Percentiles rank a stretch among this genome's conserved stretches.
Conservation (phyloP, 78 protist species). For the Chrysochromulina parva region DNA sequence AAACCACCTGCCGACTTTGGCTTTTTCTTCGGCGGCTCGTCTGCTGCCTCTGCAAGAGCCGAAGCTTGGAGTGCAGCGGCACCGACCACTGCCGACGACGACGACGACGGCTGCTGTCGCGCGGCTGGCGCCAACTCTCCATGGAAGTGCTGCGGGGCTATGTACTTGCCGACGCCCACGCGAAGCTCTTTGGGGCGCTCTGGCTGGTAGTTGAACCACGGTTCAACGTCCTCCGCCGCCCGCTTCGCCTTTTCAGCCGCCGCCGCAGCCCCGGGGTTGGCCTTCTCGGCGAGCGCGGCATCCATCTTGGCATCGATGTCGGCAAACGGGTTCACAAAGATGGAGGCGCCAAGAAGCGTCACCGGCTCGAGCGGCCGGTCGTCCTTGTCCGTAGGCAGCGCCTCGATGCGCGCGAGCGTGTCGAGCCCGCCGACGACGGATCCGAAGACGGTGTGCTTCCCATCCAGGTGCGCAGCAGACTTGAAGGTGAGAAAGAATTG, state of each 20-base stretch:
- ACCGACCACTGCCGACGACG: too few relatives aligned
- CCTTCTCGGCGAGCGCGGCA: neutral
- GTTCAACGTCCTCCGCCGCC: too few relatives aligned
- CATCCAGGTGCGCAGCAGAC: slow-evolving; percentile 34
- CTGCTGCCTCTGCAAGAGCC: too few relatives aligned
- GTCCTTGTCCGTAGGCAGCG: neutral
- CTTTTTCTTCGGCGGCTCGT: too few relatives aligned
- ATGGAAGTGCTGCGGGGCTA: neutral
- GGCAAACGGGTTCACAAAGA: slow-evolving; percentile 15
- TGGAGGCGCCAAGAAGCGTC: neutral
- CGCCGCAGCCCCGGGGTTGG: neutral
- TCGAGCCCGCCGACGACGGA: slow-evolving; percentile 39
- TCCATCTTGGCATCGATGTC: neutral
- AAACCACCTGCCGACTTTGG: too few relatives aligned
- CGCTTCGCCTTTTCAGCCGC: neutral
- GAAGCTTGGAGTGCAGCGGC: too few relatives aligned
- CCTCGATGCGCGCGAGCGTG: slow-evolving; percentile 1
- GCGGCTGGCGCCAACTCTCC: too few relatives aligned
- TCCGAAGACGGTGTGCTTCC: slow-evolving; percentile 51
- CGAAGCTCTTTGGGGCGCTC: neutral
- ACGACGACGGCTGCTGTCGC: too few relatives aligned
- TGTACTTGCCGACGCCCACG: slow-evolving; percentile 3
- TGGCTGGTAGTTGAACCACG: neutral
- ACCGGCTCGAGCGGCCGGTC: neutral
- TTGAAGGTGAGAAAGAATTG: slow-evolving; percentile 40